Conservation (phyloP, 2,329 filamentous ascomycete genomes). For the Penicillium expansum region DNA sequence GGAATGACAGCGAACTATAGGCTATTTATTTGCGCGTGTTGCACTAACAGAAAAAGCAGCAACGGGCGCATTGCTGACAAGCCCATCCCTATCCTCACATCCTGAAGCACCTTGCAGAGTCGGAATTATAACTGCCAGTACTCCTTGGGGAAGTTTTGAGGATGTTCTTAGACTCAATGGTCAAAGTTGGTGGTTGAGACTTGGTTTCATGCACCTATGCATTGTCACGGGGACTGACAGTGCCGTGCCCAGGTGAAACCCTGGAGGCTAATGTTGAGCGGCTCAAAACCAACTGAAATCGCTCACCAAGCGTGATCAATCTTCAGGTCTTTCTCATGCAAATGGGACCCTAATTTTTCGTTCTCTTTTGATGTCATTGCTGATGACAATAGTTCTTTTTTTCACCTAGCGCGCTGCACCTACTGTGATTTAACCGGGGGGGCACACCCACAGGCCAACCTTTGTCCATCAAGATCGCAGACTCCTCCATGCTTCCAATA, state of each 20-base stretch:
- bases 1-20: not conserved
- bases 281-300: not conserved
- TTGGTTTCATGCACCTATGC: not conserved
- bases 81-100: not conserved
- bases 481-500: not conserved
- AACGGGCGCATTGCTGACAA: not conserved
- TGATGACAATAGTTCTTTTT: not conserved
- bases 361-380: not conserved
- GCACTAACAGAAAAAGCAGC: not conserved
- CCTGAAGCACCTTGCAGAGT: not conserved
- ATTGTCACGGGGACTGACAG: not conserved
- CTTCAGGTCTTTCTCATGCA: not conserved
- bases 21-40: not conserved
- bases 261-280: not conserved
- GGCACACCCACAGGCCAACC: not conserved
- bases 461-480: not conserved
- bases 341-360: no score
- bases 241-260: not conserved
- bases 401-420: not conserved
- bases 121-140: not conserved
- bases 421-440: not conserved
- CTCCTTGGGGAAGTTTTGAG: not conserved
- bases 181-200: not conserved
- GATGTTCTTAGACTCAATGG: not conserved
- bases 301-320: not conserved